phyloP scores from a whole-genome alignment of 176 grass and related monocot genomes.

The Zoysia japonica region DNA sequence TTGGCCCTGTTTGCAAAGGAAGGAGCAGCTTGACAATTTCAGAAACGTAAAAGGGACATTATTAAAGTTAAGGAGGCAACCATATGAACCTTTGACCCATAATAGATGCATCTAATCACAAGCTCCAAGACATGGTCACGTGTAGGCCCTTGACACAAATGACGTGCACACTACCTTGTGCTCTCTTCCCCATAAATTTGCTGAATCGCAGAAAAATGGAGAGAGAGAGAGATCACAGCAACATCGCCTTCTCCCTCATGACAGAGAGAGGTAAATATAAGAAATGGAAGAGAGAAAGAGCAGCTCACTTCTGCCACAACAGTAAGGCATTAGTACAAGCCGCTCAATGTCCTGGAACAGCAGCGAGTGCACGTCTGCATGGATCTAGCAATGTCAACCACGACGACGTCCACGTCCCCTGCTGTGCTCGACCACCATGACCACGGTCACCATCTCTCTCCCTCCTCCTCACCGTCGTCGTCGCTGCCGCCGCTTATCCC shows the following conservation, averaged over 20 bases:
- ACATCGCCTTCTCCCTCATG: neutral
- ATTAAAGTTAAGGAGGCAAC: conserved; percentile 21
- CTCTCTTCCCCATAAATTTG: conserved; percentile 65
- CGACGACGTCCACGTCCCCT: conserved; percentile 31
- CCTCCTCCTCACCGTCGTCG: neutral
- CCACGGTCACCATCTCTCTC: neutral
- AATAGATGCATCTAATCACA: conserved; percentile 72
- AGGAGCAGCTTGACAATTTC: neutral
- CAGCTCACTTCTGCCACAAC: conserved; percentile 40
- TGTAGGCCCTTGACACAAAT: conserved; percentile 62
- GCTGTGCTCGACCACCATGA: conserved; percentile 9
- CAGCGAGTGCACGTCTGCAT: conserved; percentile 41
- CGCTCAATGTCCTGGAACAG: conserved; percentile 32
- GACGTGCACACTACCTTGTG: conserved; percentile 39
- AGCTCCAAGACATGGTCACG: conserved; percentile 66
- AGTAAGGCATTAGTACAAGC: conserved; percentile 13
- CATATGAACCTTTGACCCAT: conserved; percentile 58
- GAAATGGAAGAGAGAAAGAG: conserved; percentile 25
- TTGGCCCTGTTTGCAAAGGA: conserved; percentile 16
- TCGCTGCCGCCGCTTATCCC: conserved; percentile 35
- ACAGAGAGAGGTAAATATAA: conserved; percentile 13
- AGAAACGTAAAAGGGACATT: conserved; percentile 7
- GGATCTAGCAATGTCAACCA: conserved; percentile 43
- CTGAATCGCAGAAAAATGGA: neutral
- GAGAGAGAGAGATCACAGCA: neutral